Conservation (phyloP, 139 green algal species). For the Coelastrella sp. region DNA sequence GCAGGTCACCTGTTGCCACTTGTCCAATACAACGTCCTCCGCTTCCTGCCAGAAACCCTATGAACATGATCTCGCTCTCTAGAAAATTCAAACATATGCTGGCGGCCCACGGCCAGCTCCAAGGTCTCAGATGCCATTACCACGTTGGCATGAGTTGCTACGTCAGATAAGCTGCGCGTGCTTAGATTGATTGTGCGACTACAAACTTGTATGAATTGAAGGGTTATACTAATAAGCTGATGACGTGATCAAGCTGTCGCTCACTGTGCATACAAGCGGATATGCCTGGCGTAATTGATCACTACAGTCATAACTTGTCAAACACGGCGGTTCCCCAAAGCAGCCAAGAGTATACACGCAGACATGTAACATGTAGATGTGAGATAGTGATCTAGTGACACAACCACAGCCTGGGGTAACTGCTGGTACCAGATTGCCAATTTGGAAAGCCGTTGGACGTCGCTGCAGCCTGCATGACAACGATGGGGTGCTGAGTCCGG, state of each 20-base stretch:
- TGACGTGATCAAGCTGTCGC: too few species aligned
- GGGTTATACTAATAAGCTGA: too few species aligned
- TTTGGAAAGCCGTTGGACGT: too few species aligned
- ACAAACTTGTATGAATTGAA: too few species aligned
- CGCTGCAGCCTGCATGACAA: too few species aligned
- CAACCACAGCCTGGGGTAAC: too few species aligned
- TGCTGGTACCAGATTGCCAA: too few species aligned
- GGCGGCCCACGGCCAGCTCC: background rate
- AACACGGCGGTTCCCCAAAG: background rate
- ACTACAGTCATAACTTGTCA: background rate
- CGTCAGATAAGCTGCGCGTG: background rate
- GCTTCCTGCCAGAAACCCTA: background rate
- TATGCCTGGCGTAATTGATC: background rate
- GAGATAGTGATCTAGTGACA: too few species aligned
- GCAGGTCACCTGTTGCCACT: background rate
- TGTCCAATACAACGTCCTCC: background rate
- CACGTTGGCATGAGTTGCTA: background rate
- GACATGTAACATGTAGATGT: background rate
- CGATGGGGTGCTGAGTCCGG: too few species aligned
- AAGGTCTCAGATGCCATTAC: background rate
- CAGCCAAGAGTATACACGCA: background rate
- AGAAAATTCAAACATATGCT: background rate
- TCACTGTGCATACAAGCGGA: background rate
- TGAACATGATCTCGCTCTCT: background rate
- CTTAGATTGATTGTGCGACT: too few species aligned